These are phyloP conservation scores for Silene uniflora DNA, from an alignment of 148 eudicot species.

Conservation along the genomic window DNA sequence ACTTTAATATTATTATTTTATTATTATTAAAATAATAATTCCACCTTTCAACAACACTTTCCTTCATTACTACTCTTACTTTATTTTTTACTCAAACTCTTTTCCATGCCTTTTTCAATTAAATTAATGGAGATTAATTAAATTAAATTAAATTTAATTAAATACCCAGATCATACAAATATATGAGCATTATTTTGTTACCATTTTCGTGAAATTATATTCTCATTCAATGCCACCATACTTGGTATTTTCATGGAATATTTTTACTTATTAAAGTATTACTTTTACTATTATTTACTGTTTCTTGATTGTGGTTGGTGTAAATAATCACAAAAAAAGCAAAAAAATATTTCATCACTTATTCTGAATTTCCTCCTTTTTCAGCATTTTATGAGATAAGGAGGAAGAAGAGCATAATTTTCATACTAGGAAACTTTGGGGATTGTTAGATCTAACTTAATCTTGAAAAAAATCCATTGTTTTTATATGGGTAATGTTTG, in stretches of 20 bases:
- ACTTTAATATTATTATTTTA: conserved; percentile 38
- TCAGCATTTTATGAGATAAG: conserved; percentile 28
- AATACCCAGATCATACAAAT: conserved; percentile 16
- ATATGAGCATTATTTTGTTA: conserved; percentile 13
- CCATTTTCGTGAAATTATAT: conserved; percentile 25
- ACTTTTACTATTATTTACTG: conserved; percentile 7
- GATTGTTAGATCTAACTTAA: conserved; percentile 16
- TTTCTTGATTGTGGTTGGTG: conserved; percentile 20
- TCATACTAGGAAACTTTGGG: conserved; percentile 20
- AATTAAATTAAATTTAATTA: too few relatives aligned
- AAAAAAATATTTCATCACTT: not conserved
- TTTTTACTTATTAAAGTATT: not conserved
- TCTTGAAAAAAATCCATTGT: conserved; percentile 31
- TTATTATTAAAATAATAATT: not conserved
- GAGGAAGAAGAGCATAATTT: conserved; percentile 27
- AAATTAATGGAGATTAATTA: too few relatives aligned
- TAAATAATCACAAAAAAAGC: conserved; percentile 22
- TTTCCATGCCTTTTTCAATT: conserved; percentile 5
- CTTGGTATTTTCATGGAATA: conserved; percentile 28
- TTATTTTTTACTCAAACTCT: conserved; percentile 11
- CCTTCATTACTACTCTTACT: conserved; percentile 28
- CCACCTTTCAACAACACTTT: conserved; percentile 13
- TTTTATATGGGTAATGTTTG: not conserved
- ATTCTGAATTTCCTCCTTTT: conserved; percentile 27
- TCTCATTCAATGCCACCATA: conserved; percentile 27